Conservation (phyloP, 1,139 yeast genomes). For the Kurtzmaniella quercitrusa region DNA sequence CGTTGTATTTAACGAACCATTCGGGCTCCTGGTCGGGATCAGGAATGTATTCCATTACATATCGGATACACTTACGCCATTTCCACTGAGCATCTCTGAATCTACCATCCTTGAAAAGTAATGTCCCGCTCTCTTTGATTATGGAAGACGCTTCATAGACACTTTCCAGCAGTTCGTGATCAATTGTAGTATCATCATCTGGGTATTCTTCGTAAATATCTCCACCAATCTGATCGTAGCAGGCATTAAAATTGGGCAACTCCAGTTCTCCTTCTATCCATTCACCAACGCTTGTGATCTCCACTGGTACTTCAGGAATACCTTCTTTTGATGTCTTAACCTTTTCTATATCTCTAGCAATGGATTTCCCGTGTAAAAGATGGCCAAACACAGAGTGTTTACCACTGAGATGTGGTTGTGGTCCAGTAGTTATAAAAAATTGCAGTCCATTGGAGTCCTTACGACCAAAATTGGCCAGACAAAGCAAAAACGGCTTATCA, state of each 20-base stretch:
- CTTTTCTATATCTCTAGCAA: slow-evolving; percentile 61
- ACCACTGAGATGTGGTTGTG: slow-evolving; percentile 69
- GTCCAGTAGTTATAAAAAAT: slow-evolving; percentile 71
- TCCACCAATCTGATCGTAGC: slow-evolving; percentile 58
- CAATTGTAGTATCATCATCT: slow-evolving; percentile 59
- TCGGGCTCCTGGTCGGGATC: slow-evolving; percentile 63
- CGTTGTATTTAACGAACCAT: slow-evolving; percentile 44
- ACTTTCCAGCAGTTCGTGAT: slow-evolving; percentile 51
- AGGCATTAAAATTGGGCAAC: slow-evolving; percentile 58
- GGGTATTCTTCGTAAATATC: slow-evolving; percentile 75
- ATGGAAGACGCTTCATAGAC: slow-evolving; percentile 48
- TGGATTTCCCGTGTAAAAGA: slow-evolving; percentile 62
- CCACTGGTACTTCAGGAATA: slow-evolving; percentile 42
- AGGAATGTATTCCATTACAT: slow-evolving; percentile 67
- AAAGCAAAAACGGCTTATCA: slow-evolving; percentile 48
- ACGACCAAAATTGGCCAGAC: slow-evolving; percentile 70
- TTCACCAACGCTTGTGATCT: slow-evolving; percentile 59
- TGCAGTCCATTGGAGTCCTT: slow-evolving; percentile 64
- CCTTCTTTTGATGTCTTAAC: slow-evolving; percentile 34
- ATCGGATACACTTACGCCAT: slow-evolving; percentile 59
- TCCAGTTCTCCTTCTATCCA: slow-evolving; percentile 48
- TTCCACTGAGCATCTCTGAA: slow-evolving; percentile 52
- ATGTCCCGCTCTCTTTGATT: slow-evolving; percentile 65
- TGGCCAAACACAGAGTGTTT: slow-evolving; percentile 78
- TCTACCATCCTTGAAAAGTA: slow-evolving; percentile 51